Base-by-base conservation (phyloP, 192 early-diverging fungal genomes). In the Podila horticola region DNA sequence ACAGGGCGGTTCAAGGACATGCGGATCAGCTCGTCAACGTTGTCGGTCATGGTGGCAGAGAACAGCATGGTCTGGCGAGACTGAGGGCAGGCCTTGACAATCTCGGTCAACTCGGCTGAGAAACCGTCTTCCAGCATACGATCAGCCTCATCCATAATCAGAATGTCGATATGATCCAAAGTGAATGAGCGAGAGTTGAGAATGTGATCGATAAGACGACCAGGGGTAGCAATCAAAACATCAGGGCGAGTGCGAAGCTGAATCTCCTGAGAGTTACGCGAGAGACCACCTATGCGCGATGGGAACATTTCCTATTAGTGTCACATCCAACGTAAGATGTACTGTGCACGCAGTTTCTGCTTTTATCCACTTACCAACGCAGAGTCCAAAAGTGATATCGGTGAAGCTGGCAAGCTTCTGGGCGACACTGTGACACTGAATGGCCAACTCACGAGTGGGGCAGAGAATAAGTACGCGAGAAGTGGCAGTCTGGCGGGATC, bases 41-140 rank as follows among this genome's bases (percentile, higher is more conserved):
- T 97, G 77, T 98, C 96, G 10, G 98, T 99, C 98, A 99, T 99
- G 19, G 98, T 99, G 24, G 98, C 98, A 29, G 98, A 99, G 85
- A 99, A 99, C 8, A 99, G 86, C 96, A 99, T 97, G 3, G 97
- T 97, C 79, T 99, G 98, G 58, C 98, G 91, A 55, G 88, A 89
- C 66, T 90, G 89, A 4, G 98, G 98, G 52, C 93, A 94, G 52
- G 92, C 63, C 62, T 92, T 93, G 75, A 99, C 88, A 82, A 99
- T 98, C 82, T 99, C 97, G 19, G 92, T 93, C 60, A 99, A 89
- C 79, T 99, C 98, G 69, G 92, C 97, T 15, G 93, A 89, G 82
- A 99, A 99, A 30, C 98, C 98, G 81, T 98, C 97, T 82, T 99
- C 98, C 11, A 99, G 87, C 91, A 99, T 98, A 67, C 93, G 91